Evolutionary conservation across 768 basidiomycete species (phyloP), one percentile per base, ranked within the genome.

Genomic region (Multifurca ochricompacta): DNA sequence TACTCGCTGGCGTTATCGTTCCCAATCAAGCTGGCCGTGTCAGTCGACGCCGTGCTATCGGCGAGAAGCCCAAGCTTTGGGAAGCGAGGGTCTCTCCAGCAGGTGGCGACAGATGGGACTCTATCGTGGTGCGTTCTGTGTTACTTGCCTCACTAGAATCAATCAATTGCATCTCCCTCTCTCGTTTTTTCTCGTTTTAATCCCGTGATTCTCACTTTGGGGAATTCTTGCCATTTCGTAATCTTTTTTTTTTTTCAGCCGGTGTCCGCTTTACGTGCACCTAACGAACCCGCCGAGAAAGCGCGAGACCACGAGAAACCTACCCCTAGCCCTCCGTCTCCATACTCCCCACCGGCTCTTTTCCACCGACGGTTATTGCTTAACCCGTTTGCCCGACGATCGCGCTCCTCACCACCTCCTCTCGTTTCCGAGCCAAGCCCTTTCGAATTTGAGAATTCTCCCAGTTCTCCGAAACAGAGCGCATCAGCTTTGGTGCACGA

Each of bases 1-100:
- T 82, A 37, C 74, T 77, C 1, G 71, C 74, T 0, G 81, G 82
- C 36, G 62, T 74, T 31, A 65, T 80, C 16, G 65, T 76, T 18
- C 67, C 77, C 1, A 71, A 75, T 3, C 53, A 57, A 2, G 43
- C 56, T 6, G 61, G 58, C 25, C 56, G 53, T 25, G 65, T 66
- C 51, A 61, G 70, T 1, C 70, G 69, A 18, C 69, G 68, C 55
- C 72, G 69, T 25, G 69, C 71, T 16, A 70, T 79, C 34, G 75
- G 76, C 25, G 66, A 72, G 46, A 75, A 73, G 54, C 83, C 83
- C 1, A 75, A 70, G 61, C 60, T 84, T 13, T 73, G 71, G 68
- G 75, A 80, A 49, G 66, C 70, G 0, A 76, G 73, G 68, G 64
- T 80, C 11, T 63, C 60, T 3, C 49, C 65, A 3, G 49, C 65